These are phyloP conservation scores for Phallus indusiatus DNA, from an alignment of 768 basidiomycete genomes.

Conservation along the genomic window DNA sequence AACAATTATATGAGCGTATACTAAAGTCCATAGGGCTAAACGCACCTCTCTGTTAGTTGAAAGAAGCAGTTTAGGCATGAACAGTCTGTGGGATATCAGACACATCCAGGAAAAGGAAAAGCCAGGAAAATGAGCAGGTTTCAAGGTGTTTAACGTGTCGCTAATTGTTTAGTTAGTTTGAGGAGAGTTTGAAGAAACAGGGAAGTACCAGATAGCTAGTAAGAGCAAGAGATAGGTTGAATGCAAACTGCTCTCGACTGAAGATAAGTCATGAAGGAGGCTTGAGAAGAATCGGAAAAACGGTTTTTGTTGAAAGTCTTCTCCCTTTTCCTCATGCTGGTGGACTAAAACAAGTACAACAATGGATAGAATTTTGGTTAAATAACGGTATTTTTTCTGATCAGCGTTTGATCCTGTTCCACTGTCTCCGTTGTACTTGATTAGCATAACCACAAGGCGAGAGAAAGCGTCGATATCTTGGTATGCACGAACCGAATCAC, in stretches of 20 bases:
- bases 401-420: conserved; percentile 80
- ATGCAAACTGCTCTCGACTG: conserved; percentile 78
- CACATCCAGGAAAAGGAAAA: conserved; percentile 99
- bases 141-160: conserved; percentile 91
- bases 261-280: conserved; percentile 82
- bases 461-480: conserved; percentile 94
- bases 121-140: conserved; percentile 93
- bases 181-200: background rate
- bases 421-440: conserved; percentile 98
- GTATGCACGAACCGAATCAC: conserved; percentile 72
- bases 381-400: conserved; percentile 90
- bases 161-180: conserved; percentile 32
- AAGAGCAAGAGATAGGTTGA: conserved; percentile 85
- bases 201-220: conserved; percentile 68
- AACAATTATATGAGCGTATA: conserved; percentile 7
- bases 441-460: conserved; percentile 90
- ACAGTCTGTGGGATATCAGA: conserved; percentile 87
- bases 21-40: background rate
- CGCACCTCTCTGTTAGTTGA: conserved; percentile 80
- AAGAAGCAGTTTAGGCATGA: conserved; percentile 92
- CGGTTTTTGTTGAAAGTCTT: conserved; percentile 90
- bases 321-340: conserved; percentile 88
- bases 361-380: conserved; percentile 95
- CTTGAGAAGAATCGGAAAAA: conserved; percentile 99
- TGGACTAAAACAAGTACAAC: conserved; percentile 93